Evolutionary conservation across 305 asterid genomes (phyloP).

Genomic region (Petunia hybrid): DNA sequence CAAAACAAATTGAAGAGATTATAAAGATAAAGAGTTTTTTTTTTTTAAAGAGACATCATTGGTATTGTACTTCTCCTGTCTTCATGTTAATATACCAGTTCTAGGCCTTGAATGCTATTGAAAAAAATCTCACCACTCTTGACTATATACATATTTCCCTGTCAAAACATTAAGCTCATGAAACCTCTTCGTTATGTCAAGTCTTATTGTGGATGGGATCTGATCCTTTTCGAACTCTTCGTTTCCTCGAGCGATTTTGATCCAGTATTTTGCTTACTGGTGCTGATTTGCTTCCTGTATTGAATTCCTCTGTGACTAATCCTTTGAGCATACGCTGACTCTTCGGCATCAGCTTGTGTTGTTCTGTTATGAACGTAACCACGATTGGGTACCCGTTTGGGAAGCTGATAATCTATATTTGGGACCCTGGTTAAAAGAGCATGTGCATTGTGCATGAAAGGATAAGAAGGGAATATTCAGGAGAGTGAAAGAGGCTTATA

Average conservation of each 20-base stretch:
- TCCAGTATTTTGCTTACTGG: conserved; percentile 42
- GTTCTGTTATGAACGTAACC: too few species aligned
- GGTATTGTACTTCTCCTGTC: conserved; percentile 19
- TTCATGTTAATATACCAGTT: conserved; percentile 16
- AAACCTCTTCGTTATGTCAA: conserved; percentile 31
- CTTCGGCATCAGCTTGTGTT: conserved; percentile 33
- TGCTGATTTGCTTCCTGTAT: conserved; percentile 38
- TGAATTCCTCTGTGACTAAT: conserved; percentile 38
- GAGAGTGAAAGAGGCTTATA: too few species aligned
- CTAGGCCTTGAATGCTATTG: conserved; percentile 22
- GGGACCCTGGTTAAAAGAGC: too few species aligned
- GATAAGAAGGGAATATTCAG: too few species aligned
- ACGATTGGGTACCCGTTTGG: too few species aligned
- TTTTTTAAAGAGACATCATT: neutral
- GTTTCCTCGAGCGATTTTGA: conserved; percentile 59
- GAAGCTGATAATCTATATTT: too few species aligned
- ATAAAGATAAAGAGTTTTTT: neutral
- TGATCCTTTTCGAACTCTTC: conserved; percentile 74
- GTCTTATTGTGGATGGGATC: conserved; percentile 93
- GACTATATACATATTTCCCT: conserved; percentile 23
- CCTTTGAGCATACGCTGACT: conserved; percentile 48
- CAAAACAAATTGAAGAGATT: neutral
- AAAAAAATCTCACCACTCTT: conserved; percentile 14
- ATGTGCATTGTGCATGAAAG: too few species aligned
- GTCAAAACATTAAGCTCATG: conserved; percentile 21